These are phyloP conservation scores for Trichoderma cornu-damae DNA, from an alignment of 2,329 filamentous ascomycete species.

Conservation along the genomic window DNA sequence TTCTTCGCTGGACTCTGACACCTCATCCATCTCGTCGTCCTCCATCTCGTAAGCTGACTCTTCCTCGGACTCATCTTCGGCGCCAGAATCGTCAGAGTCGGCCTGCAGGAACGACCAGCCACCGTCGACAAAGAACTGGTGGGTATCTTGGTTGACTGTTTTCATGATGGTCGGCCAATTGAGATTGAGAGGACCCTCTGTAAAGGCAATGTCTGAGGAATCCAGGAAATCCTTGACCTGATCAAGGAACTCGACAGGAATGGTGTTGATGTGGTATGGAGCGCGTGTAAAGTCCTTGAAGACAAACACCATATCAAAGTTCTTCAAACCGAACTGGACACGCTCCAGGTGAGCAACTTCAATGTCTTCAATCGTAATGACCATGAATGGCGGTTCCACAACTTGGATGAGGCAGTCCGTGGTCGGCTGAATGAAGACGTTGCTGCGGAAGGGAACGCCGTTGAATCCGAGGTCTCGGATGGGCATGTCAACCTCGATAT, in stretches of 20 bases:
- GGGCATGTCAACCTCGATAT: slow-evolving; percentile 90
- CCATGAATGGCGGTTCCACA: slow-evolving; percentile 94
- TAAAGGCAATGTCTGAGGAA: slow-evolving; percentile 88
- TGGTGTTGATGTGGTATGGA: slow-evolving; percentile 94
- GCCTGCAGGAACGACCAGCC: slow-evolving; percentile 90
- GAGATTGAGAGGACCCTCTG: slow-evolving; percentile 90
- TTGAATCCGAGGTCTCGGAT: slow-evolving; percentile 96
- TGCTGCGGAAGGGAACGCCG: slow-evolving; percentile 91
- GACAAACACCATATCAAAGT: slow-evolving; percentile 97
- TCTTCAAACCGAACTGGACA: slow-evolving; percentile 94
- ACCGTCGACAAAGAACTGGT: slow-evolving; percentile 91
- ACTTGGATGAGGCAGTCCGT: slow-evolving; percentile 96
- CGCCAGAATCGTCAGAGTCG: slow-evolving; percentile 80
- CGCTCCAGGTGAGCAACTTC: slow-evolving; percentile 94
- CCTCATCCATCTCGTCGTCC: slow-evolving; percentile 80
- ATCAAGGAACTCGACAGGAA: slow-evolving; percentile 90
- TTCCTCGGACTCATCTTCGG: slow-evolving; percentile 73
- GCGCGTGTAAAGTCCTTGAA: slow-evolving; percentile 95
- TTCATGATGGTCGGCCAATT: slow-evolving; percentile 99
- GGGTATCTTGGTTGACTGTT: slow-evolving; percentile 88
- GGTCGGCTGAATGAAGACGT: slow-evolving; percentile 91
- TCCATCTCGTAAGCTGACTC: slow-evolving; percentile 90
- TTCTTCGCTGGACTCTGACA: slow-evolving; percentile 69
- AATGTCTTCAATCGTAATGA: slow-evolving; percentile 90
- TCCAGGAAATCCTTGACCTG: slow-evolving; percentile 98